phyloP scores from a whole-genome alignment of 768 basidiomycete species.

The Lentinula edodes region DNA sequence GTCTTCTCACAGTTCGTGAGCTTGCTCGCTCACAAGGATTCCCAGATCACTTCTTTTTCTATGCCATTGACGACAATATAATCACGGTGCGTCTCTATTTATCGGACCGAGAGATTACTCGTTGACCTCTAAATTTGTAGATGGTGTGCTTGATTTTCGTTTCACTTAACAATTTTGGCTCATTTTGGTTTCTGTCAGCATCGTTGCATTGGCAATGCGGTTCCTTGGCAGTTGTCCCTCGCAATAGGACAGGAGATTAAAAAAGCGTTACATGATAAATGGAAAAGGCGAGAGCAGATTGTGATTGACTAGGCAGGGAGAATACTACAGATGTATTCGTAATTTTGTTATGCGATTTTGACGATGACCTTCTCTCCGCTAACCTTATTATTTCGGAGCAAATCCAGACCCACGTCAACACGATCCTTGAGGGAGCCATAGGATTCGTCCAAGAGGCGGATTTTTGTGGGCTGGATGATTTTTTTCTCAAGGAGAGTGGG shows the following conservation, averaged over 20 bases:
- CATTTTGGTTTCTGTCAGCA: background rate
- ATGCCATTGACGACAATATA: conserved; percentile 44
- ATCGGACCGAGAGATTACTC: background rate
- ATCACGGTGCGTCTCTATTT: conserved; percentile 44
- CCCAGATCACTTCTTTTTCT: conserved; percentile 67
- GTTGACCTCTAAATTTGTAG: conserved; percentile 1
- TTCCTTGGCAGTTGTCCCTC: conserved; percentile 57
- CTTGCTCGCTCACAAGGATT: conserved; percentile 80
- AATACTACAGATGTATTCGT: background rate
- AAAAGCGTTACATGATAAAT: conserved; percentile 44
- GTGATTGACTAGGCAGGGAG: conserved; percentile 19
- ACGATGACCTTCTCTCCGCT: conserved; percentile 48
- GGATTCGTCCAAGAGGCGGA: conserved; percentile 31
- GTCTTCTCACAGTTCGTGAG: conserved; percentile 72
- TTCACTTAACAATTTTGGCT: too few species aligned
- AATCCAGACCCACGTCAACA: conserved; percentile 33
- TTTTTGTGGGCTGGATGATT: conserved; percentile 34
- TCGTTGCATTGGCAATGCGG: conserved; percentile 77
- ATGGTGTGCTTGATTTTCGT: background rate
- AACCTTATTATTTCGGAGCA: conserved; percentile 41
- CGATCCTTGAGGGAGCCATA: conserved; percentile 35
- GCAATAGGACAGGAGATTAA: conserved; percentile 65
- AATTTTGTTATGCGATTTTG: conserved; percentile 19
- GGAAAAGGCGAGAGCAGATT: conserved; percentile 37
- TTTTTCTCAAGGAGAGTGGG: conserved; percentile 32